These are phyloP conservation scores for Ascoidea rubescens DNA, from an alignment of 805 yeast species.

Conservation along the genomic window DNA sequence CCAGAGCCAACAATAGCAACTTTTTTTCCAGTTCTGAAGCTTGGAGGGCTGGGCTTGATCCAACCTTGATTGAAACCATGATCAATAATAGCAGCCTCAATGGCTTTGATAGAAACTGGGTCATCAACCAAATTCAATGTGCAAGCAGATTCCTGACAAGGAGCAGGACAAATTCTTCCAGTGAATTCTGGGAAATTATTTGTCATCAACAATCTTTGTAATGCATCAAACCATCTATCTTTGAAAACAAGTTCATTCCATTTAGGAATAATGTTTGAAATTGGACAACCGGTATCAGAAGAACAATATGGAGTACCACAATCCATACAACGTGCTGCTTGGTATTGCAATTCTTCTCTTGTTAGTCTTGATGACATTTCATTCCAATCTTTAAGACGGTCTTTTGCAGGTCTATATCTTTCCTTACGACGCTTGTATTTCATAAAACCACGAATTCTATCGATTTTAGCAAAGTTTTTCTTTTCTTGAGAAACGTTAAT, in stretches of 20 bases:
- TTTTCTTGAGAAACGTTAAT: slow-evolving; percentile 52
- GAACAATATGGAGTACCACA: slow-evolving; percentile 99
- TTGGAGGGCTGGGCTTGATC: slow-evolving; percentile 79
- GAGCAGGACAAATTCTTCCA: slow-evolving; percentile 97
- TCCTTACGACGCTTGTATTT: slow-evolving; percentile 85
- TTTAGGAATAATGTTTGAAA: slow-evolving; percentile 92
- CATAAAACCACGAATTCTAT: slow-evolving; percentile 83
- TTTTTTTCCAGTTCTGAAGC: slow-evolving; percentile 66
- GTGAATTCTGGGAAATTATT: slow-evolving; percentile 98
- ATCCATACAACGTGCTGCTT: slow-evolving; percentile 98
- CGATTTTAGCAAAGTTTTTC: slow-evolving; percentile 48
- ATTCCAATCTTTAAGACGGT: slow-evolving; percentile 82
- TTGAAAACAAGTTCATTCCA: slow-evolving; percentile 95
- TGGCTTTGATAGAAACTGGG: slow-evolving; percentile 92
- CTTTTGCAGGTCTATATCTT: slow-evolving; percentile 63
- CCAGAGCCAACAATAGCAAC: slow-evolving; percentile 93
- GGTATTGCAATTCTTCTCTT: slow-evolving; percentile 76
- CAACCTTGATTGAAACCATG: slow-evolving; percentile 94
- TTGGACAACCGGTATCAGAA: slow-evolving; percentile 96
- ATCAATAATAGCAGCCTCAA: slow-evolving; percentile 93
- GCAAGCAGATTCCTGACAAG: slow-evolving; percentile 89
- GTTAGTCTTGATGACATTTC: slow-evolving; percentile 73
- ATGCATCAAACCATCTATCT: slow-evolving; percentile 89
- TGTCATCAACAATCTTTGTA: slow-evolving; percentile 84
- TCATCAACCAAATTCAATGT: slow-evolving; percentile 86